Evolutionary conservation across 1,139 yeast species (phyloP).

Genomic region (Blastobotrys petasosporus): DNA sequence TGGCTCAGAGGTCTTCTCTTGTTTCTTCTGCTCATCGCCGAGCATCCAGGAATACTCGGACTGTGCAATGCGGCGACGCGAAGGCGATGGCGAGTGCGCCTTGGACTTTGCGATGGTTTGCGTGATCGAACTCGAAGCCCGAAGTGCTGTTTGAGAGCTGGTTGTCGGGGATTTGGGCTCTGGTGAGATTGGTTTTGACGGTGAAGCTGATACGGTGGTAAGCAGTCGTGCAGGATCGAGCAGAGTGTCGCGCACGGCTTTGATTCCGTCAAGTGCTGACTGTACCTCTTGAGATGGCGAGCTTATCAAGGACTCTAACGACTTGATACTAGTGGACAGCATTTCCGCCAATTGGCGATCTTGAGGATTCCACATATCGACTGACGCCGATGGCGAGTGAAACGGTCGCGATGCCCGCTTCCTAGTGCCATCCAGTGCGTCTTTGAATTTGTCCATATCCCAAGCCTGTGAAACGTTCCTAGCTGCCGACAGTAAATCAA

Average conservation of each 20-base stretch:
- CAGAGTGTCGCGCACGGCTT: slow-evolving; percentile 19
- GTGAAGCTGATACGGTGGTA: slow-evolving; percentile 3
- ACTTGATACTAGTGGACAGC: slow-evolving; percentile 14
- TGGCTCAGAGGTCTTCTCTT: background rate
- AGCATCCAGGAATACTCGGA: slow-evolving; percentile 20
- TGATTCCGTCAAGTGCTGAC: slow-evolving; percentile 19
- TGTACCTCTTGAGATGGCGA: slow-evolving; percentile 4
- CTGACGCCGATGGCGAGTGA: slow-evolving; percentile 10
- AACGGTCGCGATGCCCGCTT: slow-evolving; percentile 9
- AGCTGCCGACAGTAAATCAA: slow-evolving; percentile 25
- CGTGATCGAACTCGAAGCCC: background rate
- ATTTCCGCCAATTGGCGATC: slow-evolving; percentile 19
- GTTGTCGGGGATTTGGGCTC: too few relatives aligned
- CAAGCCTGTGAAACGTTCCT: slow-evolving; percentile 18
- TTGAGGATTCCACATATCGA: slow-evolving; percentile 12
- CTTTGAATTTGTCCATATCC: slow-evolving; percentile 21
- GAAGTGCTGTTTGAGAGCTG: background rate
- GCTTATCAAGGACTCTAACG: slow-evolving; percentile 11
- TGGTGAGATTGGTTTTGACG: too few relatives aligned
- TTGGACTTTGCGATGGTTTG: background rate
- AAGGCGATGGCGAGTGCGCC: background rate
- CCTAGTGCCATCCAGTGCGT: slow-evolving; percentile 13
- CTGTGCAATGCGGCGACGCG: slow-evolving; percentile 9
- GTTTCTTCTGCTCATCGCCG: slow-evolving; percentile 9
- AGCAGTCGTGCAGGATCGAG: slow-evolving; percentile 3